Percentiles rank a stretch among this genome's conserved stretches.
Evolutionary conservation across 345 rosid species (phyloP).

Genomic region (Salix arbutifolia): DNA sequence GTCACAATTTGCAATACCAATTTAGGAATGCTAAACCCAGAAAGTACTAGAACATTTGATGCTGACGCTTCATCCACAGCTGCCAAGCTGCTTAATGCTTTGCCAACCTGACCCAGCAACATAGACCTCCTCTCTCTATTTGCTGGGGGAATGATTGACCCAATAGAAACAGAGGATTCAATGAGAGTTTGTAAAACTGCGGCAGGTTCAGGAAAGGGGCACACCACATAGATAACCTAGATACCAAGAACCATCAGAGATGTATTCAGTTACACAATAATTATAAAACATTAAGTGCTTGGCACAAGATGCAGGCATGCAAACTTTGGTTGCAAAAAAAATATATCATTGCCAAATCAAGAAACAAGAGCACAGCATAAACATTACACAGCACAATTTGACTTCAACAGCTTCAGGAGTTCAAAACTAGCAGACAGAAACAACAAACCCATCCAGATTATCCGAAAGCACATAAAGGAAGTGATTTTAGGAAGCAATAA

Average conservation of each 20-base stretch:
- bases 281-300: background rate
- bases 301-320: background rate
- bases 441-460: background rate
- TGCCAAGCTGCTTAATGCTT: conserved; percentile 77
- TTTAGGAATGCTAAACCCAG: conserved; percentile 84
- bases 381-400: background rate
- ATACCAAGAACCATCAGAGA: conserved; percentile 2
- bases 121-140: conserved; percentile 70
- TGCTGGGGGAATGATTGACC: conserved; percentile 56
- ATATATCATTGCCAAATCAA: background rate
- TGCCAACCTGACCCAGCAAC: conserved; percentile 74
- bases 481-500: background rate
- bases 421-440: background rate
- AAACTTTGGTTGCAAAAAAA: background rate
- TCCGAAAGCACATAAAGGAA: background rate
- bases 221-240: conserved; percentile 94
- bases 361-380: background rate
- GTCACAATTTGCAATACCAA: conserved; percentile 86
- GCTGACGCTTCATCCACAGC: conserved; percentile 86
- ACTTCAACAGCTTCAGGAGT: background rate
- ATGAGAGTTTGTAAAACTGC: conserved; percentile 83
- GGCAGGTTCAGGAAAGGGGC: conserved; percentile 95
- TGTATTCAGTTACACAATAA: background rate
- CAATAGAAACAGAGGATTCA: conserved; percentile 86
- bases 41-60: conserved; percentile 70